phyloP scores from a whole-genome alignment of 1,139 yeast species.

The Blastobotrys petasosporus region DNA sequence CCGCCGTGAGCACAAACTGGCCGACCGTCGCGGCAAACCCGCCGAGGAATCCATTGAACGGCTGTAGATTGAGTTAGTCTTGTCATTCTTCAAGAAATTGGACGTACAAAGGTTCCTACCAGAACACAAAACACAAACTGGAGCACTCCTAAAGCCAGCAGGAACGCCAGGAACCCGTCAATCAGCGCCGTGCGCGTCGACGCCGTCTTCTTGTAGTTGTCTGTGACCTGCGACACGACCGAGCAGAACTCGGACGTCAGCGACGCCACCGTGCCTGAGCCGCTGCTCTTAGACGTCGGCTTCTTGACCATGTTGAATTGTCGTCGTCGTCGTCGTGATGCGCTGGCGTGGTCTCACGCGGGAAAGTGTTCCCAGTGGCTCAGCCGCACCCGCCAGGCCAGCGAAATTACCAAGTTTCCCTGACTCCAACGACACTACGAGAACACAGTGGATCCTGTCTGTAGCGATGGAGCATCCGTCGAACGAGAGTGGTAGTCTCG shows the following conservation, averaged over 20 bases:
- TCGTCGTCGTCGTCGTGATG: too few relatives aligned
- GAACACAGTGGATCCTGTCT: too few relatives aligned
- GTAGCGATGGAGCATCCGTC: too few relatives aligned
- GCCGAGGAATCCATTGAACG: constrained; percentile 93
- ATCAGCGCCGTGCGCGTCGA: constrained; percentile 46
- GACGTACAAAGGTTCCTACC: constrained; percentile 64
- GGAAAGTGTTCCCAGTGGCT: too few relatives aligned
- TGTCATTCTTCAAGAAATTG: too few relatives aligned
- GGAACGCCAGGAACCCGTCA: constrained; percentile 68
- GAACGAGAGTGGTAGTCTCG: too few relatives aligned
- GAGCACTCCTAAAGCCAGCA: constrained; percentile 66
- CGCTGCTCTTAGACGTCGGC: neutral
- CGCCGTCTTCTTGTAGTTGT: constrained; percentile 21
- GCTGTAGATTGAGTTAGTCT: constrained; percentile 35
- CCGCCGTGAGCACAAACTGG: constrained; percentile 76
- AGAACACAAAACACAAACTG: constrained; percentile 74
- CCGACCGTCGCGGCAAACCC: constrained; percentile 93
- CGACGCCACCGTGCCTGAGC: neutral
- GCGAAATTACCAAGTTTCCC: too few relatives aligned
- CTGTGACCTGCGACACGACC: constrained; percentile 18
- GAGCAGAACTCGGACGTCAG: constrained; percentile 14
- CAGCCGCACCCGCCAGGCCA: too few relatives aligned
- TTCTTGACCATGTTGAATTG: too few relatives aligned
- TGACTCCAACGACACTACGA: too few relatives aligned
- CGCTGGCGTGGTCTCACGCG: too few relatives aligned